phyloP scores from a whole-genome alignment of 2,329 filamentous ascomycete species.

The Neonectria ditissima region DNA sequence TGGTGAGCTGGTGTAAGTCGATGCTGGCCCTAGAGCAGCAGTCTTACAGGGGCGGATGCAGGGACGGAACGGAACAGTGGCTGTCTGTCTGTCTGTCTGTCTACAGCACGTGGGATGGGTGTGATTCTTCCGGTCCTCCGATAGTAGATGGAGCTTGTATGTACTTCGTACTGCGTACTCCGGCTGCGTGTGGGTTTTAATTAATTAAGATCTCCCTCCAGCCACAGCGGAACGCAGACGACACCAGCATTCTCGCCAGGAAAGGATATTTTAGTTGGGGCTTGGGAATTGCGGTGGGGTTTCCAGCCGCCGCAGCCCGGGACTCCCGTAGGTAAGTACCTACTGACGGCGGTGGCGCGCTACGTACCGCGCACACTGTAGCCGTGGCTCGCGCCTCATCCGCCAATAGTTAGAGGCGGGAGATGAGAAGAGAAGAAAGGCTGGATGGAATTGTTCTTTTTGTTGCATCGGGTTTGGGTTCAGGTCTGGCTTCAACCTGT shows the following conservation, averaged over 20 bases:
- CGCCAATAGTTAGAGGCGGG: not conserved
- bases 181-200: not conserved
- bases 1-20: not conserved
- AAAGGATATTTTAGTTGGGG: not conserved
- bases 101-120: no score
- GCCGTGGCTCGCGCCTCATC: not conserved
- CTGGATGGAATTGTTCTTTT: not conserved
- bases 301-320: not conserved
- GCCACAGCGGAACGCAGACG: not conserved
- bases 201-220: not conserved
- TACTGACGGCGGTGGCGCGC: not conserved
- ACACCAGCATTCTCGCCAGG: not conserved
- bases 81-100: no score
- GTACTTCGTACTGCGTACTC: no score
- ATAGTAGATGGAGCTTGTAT: no score
- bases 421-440: not conserved
- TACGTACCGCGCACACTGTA: not conserved
- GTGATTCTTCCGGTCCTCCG: not conserved
- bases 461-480: not conserved
- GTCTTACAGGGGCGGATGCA: no score
- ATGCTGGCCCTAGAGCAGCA: not conserved
- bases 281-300: constrained; percentile 1
- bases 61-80: no score
- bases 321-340: not conserved
- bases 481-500: not conserved